Conservation (phyloP, 2,329 filamentous ascomycete species). For the Neofusicoccum kwambonambiense region DNA sequence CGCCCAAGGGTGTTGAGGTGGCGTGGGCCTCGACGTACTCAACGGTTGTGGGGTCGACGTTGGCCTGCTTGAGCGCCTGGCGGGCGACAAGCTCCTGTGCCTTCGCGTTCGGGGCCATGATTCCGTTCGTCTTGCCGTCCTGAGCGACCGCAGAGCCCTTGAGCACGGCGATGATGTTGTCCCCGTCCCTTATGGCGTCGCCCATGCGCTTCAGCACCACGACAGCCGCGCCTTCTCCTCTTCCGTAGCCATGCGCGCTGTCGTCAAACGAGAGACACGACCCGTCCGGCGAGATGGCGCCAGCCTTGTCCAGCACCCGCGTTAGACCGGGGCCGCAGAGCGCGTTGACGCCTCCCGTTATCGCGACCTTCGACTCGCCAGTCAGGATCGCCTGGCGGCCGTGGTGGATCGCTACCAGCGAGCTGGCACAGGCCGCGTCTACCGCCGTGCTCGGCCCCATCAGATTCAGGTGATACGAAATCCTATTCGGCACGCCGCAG, state of each 20-base stretch:
- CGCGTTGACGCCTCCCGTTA: slow-evolving; percentile 36
- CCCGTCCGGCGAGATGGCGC: slow-evolving; percentile 31
- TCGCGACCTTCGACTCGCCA: slow-evolving; percentile 32
- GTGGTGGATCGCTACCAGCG: slow-evolving; percentile 33
- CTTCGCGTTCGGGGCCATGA: slow-evolving; percentile 36
- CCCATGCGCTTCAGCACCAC: slow-evolving; percentile 31
- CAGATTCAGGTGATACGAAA: slow-evolving; percentile 35
- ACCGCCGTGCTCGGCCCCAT: slow-evolving; percentile 43
- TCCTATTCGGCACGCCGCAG: slow-evolving; percentile 38
- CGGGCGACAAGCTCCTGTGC: slow-evolving; percentile 31
- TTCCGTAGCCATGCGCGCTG: slow-evolving; percentile 30
- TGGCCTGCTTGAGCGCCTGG: slow-evolving; percentile 23
- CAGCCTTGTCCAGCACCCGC: slow-evolving; percentile 31
- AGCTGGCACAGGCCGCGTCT: slow-evolving; percentile 39
- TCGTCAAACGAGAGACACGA: slow-evolving; percentile 34
- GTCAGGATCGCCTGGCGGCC: slow-evolving; percentile 31
- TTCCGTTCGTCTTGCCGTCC: slow-evolving; percentile 33
- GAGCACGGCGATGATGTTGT: slow-evolving; percentile 35
- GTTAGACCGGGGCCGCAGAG: slow-evolving; percentile 34
- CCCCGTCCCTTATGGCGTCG: slow-evolving; percentile 28
- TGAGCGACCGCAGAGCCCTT: slow-evolving; percentile 33
- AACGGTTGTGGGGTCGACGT: slow-evolving; percentile 22
- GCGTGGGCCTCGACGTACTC: slow-evolving; percentile 23
- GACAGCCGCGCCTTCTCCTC: slow-evolving; percentile 32
- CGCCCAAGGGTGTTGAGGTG: slow-evolving; percentile 24